Base-by-base conservation (phyloP, 2,329 filamentous ascomycete species). In the Trichothecium roseum region DNA sequence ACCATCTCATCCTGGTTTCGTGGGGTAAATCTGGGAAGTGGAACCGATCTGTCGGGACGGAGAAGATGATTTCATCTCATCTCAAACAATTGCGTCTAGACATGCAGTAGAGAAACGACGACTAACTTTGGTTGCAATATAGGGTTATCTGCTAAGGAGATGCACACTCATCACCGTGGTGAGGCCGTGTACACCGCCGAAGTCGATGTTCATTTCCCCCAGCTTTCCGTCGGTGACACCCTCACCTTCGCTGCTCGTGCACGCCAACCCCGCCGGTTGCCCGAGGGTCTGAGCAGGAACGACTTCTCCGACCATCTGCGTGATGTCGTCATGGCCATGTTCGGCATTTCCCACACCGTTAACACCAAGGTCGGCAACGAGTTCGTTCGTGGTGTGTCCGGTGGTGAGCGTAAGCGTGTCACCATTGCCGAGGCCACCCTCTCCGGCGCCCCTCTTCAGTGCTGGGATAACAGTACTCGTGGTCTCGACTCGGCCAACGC, bases 111-210 rank as follows among this genome's bases (percentile, higher is more conserved):
- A n/a, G n/a, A n/a, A n/a, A 24, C 20, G 26, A 32, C 31, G 33
- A 37, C 35, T 43, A 35, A 43, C 37, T 26, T 35, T 16, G 12
- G 18, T 24, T 24, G 6, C 20, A n/a, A n/a, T 27, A 39, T 40
- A 69, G 74, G 79, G 45, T 69, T 85, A 48, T 63, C 73, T 3
- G 70, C 83, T 37, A 61, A 83, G 50, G 73, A 85, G 51, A 89
- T 91, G 82, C 75, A 83, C 59, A 74, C 73, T 9, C 66, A 73
- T 42, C 87, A 89, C 61, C 78, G 83, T 18, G 85, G 85, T 44
- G 85, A 93, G 59, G 83, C 83, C 42, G 88, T 91, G 54, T 91
- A 91, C 60, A 88, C 83, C 0, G 83, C 83, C 40, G 84, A 91
- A 55, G 79, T 84, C 26, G 86, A 93, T 52, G 79, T 83, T 4